Evolutionary conservation across 31 red algal genomes (phyloP).

Genomic region (Endocladia muricata): DNA sequence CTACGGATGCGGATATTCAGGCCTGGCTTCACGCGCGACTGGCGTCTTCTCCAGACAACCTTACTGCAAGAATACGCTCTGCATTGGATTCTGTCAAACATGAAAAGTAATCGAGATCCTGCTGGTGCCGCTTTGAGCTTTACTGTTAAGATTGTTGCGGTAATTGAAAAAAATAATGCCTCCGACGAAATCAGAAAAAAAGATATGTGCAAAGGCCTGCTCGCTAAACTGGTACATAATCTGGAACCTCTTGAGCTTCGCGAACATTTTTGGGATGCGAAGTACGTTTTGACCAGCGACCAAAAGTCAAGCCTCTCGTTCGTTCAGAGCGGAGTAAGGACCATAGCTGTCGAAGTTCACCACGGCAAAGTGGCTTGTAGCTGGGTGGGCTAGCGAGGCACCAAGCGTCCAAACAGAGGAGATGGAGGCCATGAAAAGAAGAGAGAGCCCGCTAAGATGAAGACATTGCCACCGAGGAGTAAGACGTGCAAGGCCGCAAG

Average conservation of each 20-base stretch:
- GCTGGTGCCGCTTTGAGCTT: neutral
- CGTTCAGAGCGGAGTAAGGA: neutral
- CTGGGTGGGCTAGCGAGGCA: neutral
- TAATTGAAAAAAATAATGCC: conserved; percentile 14
- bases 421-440: neutral
- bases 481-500: neutral
- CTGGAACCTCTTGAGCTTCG: neutral
- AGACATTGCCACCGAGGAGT: neutral
- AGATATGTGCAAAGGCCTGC: neutral
- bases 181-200: conserved; percentile 3
- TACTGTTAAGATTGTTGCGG: neutral
- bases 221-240: neutral
- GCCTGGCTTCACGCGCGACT: neutral
- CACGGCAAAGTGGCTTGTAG: neutral
- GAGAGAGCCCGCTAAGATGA: neutral
- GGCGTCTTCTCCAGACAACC: neutral
- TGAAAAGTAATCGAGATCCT: neutral
- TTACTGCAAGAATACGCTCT: neutral
- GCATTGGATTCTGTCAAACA: neutral
- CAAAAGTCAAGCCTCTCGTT: neutral
- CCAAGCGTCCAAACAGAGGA: neutral
- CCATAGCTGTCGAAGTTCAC: neutral
- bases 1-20: neutral
- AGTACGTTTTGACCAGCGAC: neutral
- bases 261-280: neutral